Evolutionary conservation across 2,329 filamentous ascomycete genomes (phyloP).

Genomic region (Xylariaceae sp.): DNA sequence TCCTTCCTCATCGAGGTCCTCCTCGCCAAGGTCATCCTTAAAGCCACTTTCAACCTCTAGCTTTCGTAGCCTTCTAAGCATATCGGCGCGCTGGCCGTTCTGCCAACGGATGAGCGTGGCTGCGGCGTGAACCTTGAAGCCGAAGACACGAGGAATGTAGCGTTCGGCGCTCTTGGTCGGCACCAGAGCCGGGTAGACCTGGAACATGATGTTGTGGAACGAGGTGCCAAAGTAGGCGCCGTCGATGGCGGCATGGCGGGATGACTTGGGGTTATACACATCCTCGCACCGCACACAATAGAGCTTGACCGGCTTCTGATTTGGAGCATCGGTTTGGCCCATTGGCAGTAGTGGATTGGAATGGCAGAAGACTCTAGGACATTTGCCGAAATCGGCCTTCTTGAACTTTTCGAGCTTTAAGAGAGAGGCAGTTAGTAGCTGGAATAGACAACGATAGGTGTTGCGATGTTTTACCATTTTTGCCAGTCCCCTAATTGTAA

Average conservation of each 20-base stretch:
- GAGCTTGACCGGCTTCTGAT: slow-evolving; percentile 86
- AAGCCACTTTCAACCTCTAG: slow-evolving; percentile 76
- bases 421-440: slow-evolving; percentile 10
- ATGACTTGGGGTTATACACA: slow-evolving; percentile 95
- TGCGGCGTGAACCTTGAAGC: slow-evolving; percentile 89
- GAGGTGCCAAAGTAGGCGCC: slow-evolving; percentile 97
- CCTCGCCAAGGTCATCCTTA: slow-evolving; percentile 58
- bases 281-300: slow-evolving; percentile 98
- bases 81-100: slow-evolving; percentile 69
- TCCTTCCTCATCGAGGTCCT: slow-evolving; percentile 57
- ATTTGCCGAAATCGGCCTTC: slow-evolving; percentile 96
- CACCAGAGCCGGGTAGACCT: slow-evolving; percentile 88
- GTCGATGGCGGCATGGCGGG: slow-evolving; percentile 89
- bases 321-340: slow-evolving; percentile 85
- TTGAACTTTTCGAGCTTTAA: slow-evolving; percentile 95
- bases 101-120: slow-evolving; percentile 92
- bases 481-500: slow-evolving; percentile 84
- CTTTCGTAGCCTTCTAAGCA: slow-evolving; percentile 68
- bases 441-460: neutral
- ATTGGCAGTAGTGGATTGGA: slow-evolving; percentile 90
- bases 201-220: slow-evolving; percentile 98
- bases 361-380: slow-evolving; percentile 91
- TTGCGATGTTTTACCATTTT: slow-evolving; percentile 71
- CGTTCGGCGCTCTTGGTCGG: slow-evolving; percentile 79
- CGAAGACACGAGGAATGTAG: slow-evolving; percentile 86